Evolutionary conservation across 2,329 filamentous ascomycete species (phyloP).

Genomic region (Claviceps maximensis): DNA sequence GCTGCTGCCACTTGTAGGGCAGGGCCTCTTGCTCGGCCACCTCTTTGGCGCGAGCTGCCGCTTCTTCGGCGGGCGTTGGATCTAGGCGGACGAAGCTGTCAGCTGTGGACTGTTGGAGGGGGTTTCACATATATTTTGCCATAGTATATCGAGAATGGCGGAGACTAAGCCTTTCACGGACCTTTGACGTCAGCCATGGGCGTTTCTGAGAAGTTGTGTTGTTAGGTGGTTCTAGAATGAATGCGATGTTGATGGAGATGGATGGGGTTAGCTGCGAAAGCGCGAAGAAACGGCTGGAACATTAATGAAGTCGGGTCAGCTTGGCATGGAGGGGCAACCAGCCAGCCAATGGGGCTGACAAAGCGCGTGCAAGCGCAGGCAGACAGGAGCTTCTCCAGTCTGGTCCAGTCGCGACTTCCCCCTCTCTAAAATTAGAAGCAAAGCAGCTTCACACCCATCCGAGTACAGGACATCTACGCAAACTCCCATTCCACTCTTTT

Average conservation of each 20-base stretch:
- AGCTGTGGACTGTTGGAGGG: neutral
- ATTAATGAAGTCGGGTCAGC: neutral
- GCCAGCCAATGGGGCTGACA: neutral
- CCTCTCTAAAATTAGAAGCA: neutral
- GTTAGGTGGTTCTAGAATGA: neutral
- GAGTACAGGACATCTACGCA: neutral
- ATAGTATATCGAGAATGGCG: neutral
- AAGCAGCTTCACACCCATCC: neutral
- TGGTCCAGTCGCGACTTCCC: neutral
- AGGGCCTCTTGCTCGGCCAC: conserved; percentile 76
- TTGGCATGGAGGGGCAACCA: neutral
- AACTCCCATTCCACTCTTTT: neutral
- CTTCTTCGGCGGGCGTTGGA: conserved; percentile 40
- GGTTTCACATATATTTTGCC: no score
- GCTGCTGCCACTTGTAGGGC: conserved; percentile 95
- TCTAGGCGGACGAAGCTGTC: conserved; percentile 23
- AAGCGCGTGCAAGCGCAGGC: neutral
- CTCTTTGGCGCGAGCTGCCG: conserved; percentile 55
- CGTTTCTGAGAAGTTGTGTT: neutral
- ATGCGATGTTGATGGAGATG: neutral
- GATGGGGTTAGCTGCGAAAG: neutral
- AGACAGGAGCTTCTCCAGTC: no score
- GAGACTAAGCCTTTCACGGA: neutral
- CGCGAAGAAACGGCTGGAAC: neutral
- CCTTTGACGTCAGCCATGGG: conserved; percentile 4